Evolutionary conservation across 306 rosid genomes (phyloP), one percentile per base, ranked within the genome.

Genomic region (Leucaena leucocephala): DNA sequence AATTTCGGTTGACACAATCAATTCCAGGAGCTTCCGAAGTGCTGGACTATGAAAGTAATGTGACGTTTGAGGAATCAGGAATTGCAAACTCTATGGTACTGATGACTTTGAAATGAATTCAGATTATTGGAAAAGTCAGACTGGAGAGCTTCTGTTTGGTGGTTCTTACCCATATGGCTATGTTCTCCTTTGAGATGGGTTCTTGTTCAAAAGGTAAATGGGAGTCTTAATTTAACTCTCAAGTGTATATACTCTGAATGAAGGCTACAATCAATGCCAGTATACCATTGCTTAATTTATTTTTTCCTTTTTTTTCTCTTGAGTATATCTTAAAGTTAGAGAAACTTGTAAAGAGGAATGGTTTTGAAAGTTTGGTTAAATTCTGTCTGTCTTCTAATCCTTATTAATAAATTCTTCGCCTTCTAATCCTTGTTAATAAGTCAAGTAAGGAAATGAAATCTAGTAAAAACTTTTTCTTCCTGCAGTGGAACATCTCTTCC

Each of bases 21-120:
- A 91, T 96, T 79, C 99, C 99, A 16, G 97, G 99, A 72, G 93
- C 96, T 6, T 79, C 92, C 3, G 89, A 87, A 86, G 76, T 54
- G 68, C 85, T 96, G 82, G 92, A 90, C 78, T 93, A 85, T 64
- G 88, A 85, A 79, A 82, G 82, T 68, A 82, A 85, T 57, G 79
- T 86, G 64, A 89, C 89, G 43, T 90, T 96, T 27, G 90, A 80
- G 75, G 96, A 90, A 82, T 91, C 99, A 7, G 98, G 99, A 68
- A 91, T 96, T 68, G 93, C 94, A 50, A 91, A 91, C 86, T 89
- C 99, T n/a, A 96, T 96, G 94, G 91, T 96, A 76, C 87, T 93
- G 2, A 95, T 96, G 76, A 85, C 98, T 34, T 93, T 97, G 99
- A 98, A 90, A 72, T 95, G 90, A 92, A 85, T 73, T 68, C 59